Evolutionary conservation across 495 filamentous ascomycete genomes (phyloP).

Genomic region (Terfezia claveryi): DNA sequence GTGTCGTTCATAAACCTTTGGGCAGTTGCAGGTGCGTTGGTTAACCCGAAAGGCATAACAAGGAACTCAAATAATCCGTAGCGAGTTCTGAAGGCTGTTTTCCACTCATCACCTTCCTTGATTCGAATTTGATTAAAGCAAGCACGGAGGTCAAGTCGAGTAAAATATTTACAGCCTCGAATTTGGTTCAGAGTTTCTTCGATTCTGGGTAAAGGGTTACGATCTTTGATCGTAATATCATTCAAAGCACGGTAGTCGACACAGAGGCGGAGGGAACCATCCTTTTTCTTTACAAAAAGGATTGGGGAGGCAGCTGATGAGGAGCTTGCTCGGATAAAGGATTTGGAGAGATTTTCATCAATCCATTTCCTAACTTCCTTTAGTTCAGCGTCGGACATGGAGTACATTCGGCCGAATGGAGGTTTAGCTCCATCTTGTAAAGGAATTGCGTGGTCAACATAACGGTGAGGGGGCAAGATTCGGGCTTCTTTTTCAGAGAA

Average conservation of each 20-base stretch:
- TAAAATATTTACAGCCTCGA: slow-evolving; percentile 16
- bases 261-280: background rate
- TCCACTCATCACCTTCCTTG: slow-evolving; percentile 4
- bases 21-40: slow-evolving; percentile 1
- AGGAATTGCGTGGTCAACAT: background rate
- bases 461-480: background rate
- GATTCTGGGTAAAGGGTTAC: slow-evolving; percentile 2
- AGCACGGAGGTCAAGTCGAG: background rate
- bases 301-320: background rate
- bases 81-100: slow-evolving; percentile 8
- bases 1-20: slow-evolving; percentile 9
- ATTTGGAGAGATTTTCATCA: slow-evolving; percentile 1
- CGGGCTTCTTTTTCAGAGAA: background rate
- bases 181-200: slow-evolving; percentile 1
- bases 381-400: background rate
- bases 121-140: slow-evolving; percentile 1
- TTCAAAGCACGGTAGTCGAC: slow-evolving; percentile 10
- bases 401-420: background rate
- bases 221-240: slow-evolving; percentile 8
- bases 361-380: slow-evolving; percentile 4
- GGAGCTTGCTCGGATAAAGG: background rate
- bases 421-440: background rate
- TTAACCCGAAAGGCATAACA: slow-evolving; percentile 13
- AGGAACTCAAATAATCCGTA: slow-evolving; percentile 18
- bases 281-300: slow-evolving; percentile 2